These are phyloP conservation scores for Macrotyloma uniflorum DNA, from an alignment of 306 rosid genomes.

Conservation along the genomic window DNA sequence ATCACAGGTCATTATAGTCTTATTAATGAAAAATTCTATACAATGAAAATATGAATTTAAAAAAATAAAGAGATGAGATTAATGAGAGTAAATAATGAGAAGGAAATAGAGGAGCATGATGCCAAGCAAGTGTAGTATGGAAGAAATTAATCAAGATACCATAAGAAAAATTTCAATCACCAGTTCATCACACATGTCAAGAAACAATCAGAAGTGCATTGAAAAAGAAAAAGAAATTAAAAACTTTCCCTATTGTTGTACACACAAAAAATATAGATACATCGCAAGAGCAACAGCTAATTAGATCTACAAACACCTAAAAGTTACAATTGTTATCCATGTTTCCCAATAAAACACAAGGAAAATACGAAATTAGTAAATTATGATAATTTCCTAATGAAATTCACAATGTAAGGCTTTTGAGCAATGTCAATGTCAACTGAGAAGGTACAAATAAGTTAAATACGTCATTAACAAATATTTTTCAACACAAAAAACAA, in stretches of 20 bases:
- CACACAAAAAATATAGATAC: neutral
- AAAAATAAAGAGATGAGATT: neutral
- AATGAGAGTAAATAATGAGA: neutral
- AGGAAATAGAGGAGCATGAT: neutral
- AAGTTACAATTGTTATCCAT: neutral
- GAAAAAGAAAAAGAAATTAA: neutral
- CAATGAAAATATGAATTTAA: neutral
- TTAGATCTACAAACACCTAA: conserved; percentile 12
- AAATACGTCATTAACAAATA: conserved; percentile 7
- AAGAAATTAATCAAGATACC: conserved; percentile 1
- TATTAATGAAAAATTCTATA: neutral
- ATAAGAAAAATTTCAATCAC: neutral
- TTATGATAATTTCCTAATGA: conserved; percentile 29
- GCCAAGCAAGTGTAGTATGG: neutral
- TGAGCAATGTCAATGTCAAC: neutral
- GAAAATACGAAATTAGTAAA: neutral
- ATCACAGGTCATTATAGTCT: conserved; percentile 37
- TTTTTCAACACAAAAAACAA: conserved; percentile 22
- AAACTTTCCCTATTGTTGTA: neutral
- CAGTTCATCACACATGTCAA: conserved; percentile 11
- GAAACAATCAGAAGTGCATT: neutral
- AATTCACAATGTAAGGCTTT: neutral
- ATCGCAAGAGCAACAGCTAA: conserved; percentile 17
- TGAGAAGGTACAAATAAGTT: neutral
- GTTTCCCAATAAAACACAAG: neutral